phyloP scores from a whole-genome alignment of 1,284 basidiomycete genomes.

The Cryptococcus sp. region DNA sequence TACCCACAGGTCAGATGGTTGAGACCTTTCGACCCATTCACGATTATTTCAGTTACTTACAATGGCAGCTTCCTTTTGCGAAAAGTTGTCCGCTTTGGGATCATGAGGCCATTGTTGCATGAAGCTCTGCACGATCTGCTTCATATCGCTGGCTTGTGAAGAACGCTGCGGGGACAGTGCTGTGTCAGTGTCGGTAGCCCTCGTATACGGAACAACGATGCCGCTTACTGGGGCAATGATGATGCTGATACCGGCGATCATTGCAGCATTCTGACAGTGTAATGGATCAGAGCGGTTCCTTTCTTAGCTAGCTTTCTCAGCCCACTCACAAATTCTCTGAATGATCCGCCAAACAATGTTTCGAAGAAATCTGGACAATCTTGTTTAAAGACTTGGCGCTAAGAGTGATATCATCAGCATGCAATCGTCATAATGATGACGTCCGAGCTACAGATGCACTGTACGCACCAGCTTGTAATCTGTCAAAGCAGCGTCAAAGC shows the following conservation, averaged over 20 bases:
- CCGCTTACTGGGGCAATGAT: constrained; percentile 43
- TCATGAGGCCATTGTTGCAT: constrained; percentile 41
- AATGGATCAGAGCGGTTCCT: neutral
- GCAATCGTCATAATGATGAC: no score
- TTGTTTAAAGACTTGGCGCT: constrained; percentile 45
- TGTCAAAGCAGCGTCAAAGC: constrained; percentile 46
- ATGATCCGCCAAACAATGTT: constrained; percentile 43
- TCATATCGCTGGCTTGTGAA: constrained; percentile 41
- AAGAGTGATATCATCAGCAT: neutral
- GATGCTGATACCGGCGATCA: constrained; percentile 50
- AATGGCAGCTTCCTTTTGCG: constrained; percentile 47
- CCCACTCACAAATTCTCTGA: constrained; percentile 47
- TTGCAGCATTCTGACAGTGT: constrained; percentile 41
- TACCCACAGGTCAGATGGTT: neutral
- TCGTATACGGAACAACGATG: no score
- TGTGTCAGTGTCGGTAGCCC: neutral
- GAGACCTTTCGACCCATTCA: neutral
- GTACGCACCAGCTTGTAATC: constrained; percentile 42
- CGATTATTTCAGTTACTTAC: constrained; percentile 20
- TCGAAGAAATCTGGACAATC: constrained; percentile 49
- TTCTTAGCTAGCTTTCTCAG: neutral
- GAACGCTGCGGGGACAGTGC: constrained; percentile 17
- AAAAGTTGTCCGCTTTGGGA: constrained; percentile 41
- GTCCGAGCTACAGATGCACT: no score
- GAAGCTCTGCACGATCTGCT: constrained; percentile 41